Evolutionary conservation across 2,329 filamentous ascomycete species (phyloP), one percentile per base, ranked within the genome.

Genomic region (Sphaerulina musiva): DNA sequence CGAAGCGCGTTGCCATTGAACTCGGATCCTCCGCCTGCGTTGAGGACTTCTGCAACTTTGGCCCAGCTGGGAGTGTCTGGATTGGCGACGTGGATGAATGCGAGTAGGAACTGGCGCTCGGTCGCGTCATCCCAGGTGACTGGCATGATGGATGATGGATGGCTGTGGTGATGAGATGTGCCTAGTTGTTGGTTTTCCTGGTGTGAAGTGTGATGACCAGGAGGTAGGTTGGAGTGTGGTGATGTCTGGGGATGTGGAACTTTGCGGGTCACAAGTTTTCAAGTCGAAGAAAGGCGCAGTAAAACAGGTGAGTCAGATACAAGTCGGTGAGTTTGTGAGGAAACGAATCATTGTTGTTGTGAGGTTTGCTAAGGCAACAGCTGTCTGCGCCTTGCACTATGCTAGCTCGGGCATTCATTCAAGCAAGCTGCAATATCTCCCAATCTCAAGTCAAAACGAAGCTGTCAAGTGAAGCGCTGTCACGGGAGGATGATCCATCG

Each of bases 11-110:
- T 61, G 5, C 56, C 57, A 11, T 58, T 55, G 53, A 49, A 64
- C 6, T 59, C 56, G 1, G 54, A 45, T 3, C 59, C 59, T 2
- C 40, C 40, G 9, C 5, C 11, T 14, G 48, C 41, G 11, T 55
- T 48, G 57, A 64, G 56, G 23, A 60, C 32, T 4, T 53, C 36
- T 2, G 62, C 62, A 17, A 64, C 56, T 14, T 57, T 20, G 12
- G 57, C 51, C 62, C 62, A 61, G 2, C 61, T 57, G 2, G 58
- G 59, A 9, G 42, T 10, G 42, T 12, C 45, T 2, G 48, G 14
- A 32, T 20, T 32, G 39, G 46, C 34, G 23, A 49, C 51, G 20
- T 54, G 31, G 26, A 57, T 57, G 51, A 57, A 51, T 17, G 51
- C 43, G 23, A 57, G 47, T 10, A 57, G 51, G 14, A 57, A 43